These are phyloP conservation scores for Chalara sp. DNA, from an alignment of 2,329 filamentous ascomycete species.

Conservation along the genomic window DNA sequence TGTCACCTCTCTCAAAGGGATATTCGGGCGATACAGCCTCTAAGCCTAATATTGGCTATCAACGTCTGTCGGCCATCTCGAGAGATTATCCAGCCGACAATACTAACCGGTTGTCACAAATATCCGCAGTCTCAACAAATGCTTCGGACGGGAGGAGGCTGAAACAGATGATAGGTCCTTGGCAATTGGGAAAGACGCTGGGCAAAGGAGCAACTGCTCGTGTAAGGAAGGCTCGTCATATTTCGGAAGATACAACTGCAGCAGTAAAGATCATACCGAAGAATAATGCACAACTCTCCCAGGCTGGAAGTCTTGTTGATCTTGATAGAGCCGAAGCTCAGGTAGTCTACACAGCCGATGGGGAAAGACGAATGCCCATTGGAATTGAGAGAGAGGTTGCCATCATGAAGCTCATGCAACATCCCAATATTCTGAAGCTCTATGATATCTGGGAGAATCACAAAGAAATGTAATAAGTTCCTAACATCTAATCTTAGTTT, in stretches of 20 bases:
- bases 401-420: constrained; percentile 93
- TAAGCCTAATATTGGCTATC: constrained; percentile 24
- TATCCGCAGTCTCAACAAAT: constrained; percentile 31
- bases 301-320: constrained; percentile 78
- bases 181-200: constrained; percentile 83
- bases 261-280: constrained; percentile 96
- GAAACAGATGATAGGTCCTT: constrained; percentile 82
- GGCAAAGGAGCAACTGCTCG: constrained; percentile 86
- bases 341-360: constrained; percentile 46
- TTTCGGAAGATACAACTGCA: constrained; percentile 68
- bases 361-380: constrained; percentile 69
- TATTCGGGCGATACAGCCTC: constrained; percentile 13
- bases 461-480: constrained; percentile 71
- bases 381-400: constrained; percentile 92
- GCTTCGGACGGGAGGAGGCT: constrained; percentile 24
- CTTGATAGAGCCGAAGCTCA: constrained; percentile 67
- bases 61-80: constrained; percentile 28
- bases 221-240: constrained; percentile 80
- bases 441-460: constrained; percentile 98
- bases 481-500: not conserved
- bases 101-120: constrained; percentile 32
- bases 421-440: constrained; percentile 88
- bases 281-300: constrained; percentile 68
- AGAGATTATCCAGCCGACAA: constrained; percentile 25
- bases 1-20: constrained; percentile 8